Evolutionary conservation across 805 yeast genomes (phyloP), one percentile per base, ranked within the genome.

Genomic region (Metschnikowia amazonensis): DNA sequence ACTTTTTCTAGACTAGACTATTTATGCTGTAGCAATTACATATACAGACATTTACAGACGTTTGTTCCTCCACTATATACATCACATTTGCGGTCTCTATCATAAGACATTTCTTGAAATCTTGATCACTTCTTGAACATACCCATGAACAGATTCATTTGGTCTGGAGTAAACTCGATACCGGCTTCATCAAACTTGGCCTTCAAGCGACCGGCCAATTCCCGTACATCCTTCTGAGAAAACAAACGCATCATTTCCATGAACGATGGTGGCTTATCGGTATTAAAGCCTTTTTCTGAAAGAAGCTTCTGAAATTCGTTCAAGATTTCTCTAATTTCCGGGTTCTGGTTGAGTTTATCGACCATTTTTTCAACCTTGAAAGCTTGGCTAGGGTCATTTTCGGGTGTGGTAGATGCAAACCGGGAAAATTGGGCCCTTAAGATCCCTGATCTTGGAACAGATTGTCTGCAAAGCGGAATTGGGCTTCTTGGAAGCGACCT

Each of bases 211-310:
- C 50, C 44, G 23, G 68, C 55, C 36, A 57, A 55, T 10, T 53
- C 59, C 42, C 67, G 63, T 6, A 69, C 65, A 10, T 68, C 72
- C 45, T 59, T 59, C 42, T 70, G 70, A 32, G 69, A 55, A 42
- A 69, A 57, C 31, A 71, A 57, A 47, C 60, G 62, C 61, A 70
- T 64, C 62, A 71, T 55, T 43, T 67, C 60, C 48, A 64, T 51
- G 58, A 69, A 53, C 17, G 65, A 61, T 2, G 72, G 72, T 6
- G 64, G 65, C 42, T 61, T 49, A n/a, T 55, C 63, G 2, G 65
- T 56, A 30, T 57, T 47, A 43, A 63, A 57, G 23, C 75, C 75
- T 46, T 69, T 69, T 4, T 50, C 49, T 18, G 53, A 52, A 39
- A 70, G 59, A 20, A 64, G 50, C 9, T 40, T 45, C 48, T 67